phyloP scores from a whole-genome alignment of 352 stramenopile genomes.

The Phytopythium chamaehyphon region DNA sequence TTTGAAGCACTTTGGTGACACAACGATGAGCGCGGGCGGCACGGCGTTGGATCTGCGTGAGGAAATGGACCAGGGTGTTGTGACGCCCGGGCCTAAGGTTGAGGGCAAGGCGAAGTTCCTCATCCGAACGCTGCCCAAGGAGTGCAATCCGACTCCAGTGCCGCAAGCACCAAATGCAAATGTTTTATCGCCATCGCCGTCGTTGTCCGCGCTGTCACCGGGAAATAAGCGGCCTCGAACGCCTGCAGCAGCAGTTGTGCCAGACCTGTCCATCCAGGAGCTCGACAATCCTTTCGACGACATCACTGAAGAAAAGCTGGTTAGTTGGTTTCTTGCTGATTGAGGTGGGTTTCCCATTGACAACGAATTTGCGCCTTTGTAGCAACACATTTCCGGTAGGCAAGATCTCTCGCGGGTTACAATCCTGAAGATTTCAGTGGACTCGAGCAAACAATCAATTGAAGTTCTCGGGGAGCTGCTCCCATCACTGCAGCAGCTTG shows the following conservation, averaged over 20 bases:
- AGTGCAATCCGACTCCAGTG: conserved; percentile 69
- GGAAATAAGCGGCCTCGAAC: conserved; percentile 2
- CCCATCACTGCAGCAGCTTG: conserved; percentile 63
- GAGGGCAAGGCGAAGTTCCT: conserved; percentile 53
- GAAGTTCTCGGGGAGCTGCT: conserved; percentile 77
- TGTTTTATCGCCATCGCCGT: not conserved
- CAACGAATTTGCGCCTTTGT: not conserved
- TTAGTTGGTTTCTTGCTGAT: conserved; percentile 12
- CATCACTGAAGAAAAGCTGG: conserved; percentile 73
- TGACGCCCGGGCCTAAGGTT: not conserved
- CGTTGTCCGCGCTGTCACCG: conserved; percentile 15
- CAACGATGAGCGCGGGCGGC: not conserved
- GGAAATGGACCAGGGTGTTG: conserved; percentile 31
- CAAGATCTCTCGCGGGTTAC: conserved; percentile 55
- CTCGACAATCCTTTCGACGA: conserved; percentile 76
- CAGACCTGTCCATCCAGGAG: conserved; percentile 18
- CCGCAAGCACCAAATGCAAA: conserved; percentile 1
- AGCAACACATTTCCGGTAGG: conserved; percentile 62
- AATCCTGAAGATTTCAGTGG: conserved; percentile 58
- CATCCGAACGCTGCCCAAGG: conserved; percentile 63
- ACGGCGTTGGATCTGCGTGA: conserved; percentile 41
- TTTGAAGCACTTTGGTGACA: conserved; percentile 20
- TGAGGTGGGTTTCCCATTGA: no score
- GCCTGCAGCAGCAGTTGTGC: not conserved
- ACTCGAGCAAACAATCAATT: conserved; percentile 78